A percentile compares a stretch with the other conserved stretches of the same genome.
phyloP scores from a whole-genome alignment of 306 rosid species.

The Lathyrus aphaca region DNA sequence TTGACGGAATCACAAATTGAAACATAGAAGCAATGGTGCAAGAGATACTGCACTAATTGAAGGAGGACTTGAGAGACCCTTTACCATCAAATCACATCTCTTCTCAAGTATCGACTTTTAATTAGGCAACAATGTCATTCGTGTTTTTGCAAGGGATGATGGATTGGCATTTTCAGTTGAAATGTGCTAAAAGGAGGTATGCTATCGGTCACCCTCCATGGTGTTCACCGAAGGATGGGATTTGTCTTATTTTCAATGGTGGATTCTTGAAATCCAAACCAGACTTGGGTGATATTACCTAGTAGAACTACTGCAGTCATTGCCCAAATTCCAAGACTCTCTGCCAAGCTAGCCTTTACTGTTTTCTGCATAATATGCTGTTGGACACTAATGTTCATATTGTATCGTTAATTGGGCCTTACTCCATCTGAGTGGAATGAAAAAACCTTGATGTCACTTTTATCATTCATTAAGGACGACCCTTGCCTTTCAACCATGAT shows the following conservation, averaged over 20 bases:
- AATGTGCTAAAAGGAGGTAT: neutral
- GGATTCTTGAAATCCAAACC: neutral
- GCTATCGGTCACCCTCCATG: neutral
- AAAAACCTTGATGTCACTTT: neutral
- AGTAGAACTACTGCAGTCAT: neutral
- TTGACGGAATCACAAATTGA: neutral
- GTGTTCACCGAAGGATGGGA: neutral
- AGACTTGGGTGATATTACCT: neutral
- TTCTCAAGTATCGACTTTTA: neutral
- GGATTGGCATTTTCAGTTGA: neutral
- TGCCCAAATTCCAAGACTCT: neutral
- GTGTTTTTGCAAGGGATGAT: neutral
- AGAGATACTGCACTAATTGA: neutral
- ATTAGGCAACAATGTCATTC: neutral
- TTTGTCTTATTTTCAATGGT: neutral
- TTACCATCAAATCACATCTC: neutral
- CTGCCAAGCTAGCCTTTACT: neutral
- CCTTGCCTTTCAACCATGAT: conserved; percentile 3
- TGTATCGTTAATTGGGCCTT: neutral
- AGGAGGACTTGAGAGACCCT: neutral
- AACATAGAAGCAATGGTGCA: neutral
- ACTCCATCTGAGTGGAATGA: neutral
- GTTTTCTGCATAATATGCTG: neutral
- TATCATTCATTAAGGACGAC: neutral
- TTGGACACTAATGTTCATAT: neutral